These are phyloP conservation scores for Neonectria ditissima DNA, from an alignment of 2,329 filamentous ascomycete genomes.

Conservation along the genomic window DNA sequence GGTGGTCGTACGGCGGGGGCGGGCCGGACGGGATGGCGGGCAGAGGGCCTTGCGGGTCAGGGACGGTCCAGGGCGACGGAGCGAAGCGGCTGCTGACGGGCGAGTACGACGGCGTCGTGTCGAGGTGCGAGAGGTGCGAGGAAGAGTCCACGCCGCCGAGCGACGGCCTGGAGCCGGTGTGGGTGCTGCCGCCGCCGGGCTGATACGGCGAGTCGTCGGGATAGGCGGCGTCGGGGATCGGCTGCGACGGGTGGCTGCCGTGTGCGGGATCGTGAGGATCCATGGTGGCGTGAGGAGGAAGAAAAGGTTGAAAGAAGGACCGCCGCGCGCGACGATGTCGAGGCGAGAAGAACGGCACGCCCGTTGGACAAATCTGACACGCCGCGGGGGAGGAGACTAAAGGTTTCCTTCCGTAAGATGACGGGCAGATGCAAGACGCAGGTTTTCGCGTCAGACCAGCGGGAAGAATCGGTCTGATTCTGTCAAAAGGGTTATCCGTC, in stretches of 20 bases:
- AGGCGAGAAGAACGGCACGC: neutral
- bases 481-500: neutral
- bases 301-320: constrained; percentile 6
- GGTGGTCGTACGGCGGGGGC: constrained; percentile 46
- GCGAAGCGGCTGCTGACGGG: constrained; percentile 8
- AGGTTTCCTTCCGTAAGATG: neutral
- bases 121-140: constrained; percentile 24
- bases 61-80: constrained; percentile 30
- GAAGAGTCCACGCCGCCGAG: constrained; percentile 16
- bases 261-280: constrained; percentile 31
- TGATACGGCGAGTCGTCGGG: constrained; percentile 48
- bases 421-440: neutral
- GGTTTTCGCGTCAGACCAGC: neutral
- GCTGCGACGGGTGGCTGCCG: constrained; percentile 45
- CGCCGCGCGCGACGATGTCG: neutral
- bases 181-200: constrained; percentile 9
- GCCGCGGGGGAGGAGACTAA: neutral
- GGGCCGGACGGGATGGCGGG: constrained; percentile 36
- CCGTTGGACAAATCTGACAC: neutral
- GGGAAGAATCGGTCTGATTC: neutral
- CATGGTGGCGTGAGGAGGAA: constrained; percentile 28
- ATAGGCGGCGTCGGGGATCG: constrained; percentile 48
- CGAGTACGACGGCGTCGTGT: constrained; percentile 27
- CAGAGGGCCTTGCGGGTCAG: constrained; percentile 16
- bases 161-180: neutral